These are phyloP conservation scores for Cucurbita argyrosperma DNA, from an alignment of 306 rosid genomes.

Conservation along the genomic window DNA sequence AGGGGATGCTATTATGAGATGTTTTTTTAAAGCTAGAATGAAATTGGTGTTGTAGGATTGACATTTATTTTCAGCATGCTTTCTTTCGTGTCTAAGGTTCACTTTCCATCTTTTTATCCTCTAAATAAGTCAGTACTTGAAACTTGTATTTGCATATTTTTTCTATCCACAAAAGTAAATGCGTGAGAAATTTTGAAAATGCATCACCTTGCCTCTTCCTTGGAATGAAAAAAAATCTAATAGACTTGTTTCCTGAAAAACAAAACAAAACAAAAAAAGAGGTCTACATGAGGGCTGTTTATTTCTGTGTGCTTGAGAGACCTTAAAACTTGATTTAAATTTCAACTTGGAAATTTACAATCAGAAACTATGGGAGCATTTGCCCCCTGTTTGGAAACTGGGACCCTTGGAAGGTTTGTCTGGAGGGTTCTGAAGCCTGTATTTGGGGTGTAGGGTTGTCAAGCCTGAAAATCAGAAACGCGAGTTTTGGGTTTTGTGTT, in stretches of 20 bases:
- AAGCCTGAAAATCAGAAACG: too few species aligned
- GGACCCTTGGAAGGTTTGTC: too few species aligned
- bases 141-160: not conserved
- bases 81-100: not conserved
- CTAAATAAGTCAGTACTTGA: too few species aligned
- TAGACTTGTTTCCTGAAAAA: not conserved
- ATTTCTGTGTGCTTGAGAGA: not conserved
- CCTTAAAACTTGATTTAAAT: not conserved
- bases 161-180: not conserved
- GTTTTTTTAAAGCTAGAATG: not conserved
- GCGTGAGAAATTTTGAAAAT: not conserved
- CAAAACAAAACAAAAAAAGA: not conserved
- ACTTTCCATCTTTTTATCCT: not conserved
- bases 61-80: not conserved
- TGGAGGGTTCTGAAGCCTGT: too few species aligned
- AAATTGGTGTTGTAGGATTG: not conserved
- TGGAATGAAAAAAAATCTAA: not conserved
- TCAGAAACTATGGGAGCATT: too few species aligned
- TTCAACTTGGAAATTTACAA: not conserved
- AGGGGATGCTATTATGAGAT: not conserved
- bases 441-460: too few species aligned
- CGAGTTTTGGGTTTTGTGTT: too few species aligned
- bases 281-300: not conserved
- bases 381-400: too few species aligned
- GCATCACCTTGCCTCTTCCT: not conserved